Base-by-base conservation (phyloP, 805 yeast genomes). In the Starmerella powellii region DNA sequence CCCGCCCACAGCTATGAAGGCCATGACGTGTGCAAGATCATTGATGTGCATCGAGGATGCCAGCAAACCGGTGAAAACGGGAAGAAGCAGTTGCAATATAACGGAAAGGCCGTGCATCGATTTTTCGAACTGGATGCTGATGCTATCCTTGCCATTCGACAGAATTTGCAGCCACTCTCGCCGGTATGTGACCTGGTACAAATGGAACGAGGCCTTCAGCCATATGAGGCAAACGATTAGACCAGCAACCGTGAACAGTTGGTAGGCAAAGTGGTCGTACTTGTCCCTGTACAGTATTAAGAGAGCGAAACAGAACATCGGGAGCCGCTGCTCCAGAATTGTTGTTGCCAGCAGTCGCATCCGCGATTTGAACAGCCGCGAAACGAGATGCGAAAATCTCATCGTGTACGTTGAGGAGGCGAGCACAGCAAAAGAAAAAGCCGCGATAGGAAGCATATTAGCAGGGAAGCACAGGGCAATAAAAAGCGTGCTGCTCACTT, bases 121-220 rank as follows among this genome's bases (percentile, higher is more conserved):
- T 4, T 16, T 29, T 27, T 37, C 45, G 32, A 54, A 42, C 15
- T 34, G 34, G 8, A 49, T 28, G 17, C 48, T 45, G 13, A 47
- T 37, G 17, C 36, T 34, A 21, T 46, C 48, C 42, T 54, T 55
- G 31, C 50, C 47, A 38, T 52, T 51, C n/a, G 53, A 39, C 28
- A 54, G 40, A 21, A 53, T 46, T 20, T 43, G 47, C n/a, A 51
- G 44, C 58, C 58, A 54, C 34, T 54, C 58, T 18, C 37, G 36
- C 18, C 53, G 40, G 37, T 50, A 44, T 3, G 47, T 34, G 16
- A 37, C 16, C 17, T 44, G 52, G 39, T 41, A 51, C 6, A 47
- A 31, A 10, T 37, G 26, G 10, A 48, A 32, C 17, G 48, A 34
- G 12, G 36, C 27, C 34, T 37, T 39, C 17, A 40, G 37, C 46